Evolutionary conservation across 805 yeast genomes (phyloP), one percentile per base, ranked within the genome.

Genomic region (Suhomyces tanzawaensis): DNA sequence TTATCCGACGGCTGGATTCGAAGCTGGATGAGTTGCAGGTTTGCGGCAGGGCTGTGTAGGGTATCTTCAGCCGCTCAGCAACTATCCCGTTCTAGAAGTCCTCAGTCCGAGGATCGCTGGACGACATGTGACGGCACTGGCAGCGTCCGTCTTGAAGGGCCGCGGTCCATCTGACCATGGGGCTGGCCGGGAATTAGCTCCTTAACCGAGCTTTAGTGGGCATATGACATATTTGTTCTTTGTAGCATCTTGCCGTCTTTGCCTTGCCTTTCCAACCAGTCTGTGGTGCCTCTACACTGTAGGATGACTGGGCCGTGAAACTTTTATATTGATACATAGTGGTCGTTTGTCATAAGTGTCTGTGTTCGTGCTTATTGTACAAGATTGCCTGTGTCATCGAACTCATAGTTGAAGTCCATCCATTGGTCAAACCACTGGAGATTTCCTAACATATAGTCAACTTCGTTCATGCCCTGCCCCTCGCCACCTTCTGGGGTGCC

Each of bases 381-480:
- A n/a, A n/a, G n/a, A n/a, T 14, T 28, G 4, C 14, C 31, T 14
- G 14, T 7, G 5, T 7, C 12, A 16, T 28, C 19, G 31, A 46
- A 26, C 22, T 52, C 55, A 32, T 46, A 45, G 32, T 49, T 50
- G 31, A 57, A 53, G 38, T 65, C 66, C 18, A 64, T 56, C 76
- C 76, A 72, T 51, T 74, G 76, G 49, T 76, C 80, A 41, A 76
- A 76, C 82, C 82, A 76, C 44, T 64, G 72, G 40, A 76, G 49
- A 40, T 72, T 74, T 1, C 69, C 69, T 17, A 74, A 52, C 17
- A 74, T 28, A 13, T 43, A 36, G 19, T 39, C 43, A 8, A 34
- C 37, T 8, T 31, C 38, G 16, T 36, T 37, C 33, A 27, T 16
- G 4, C 29, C 17, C 9, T 11, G n/a, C 18, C 24, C 28, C 28